Conservation (phyloP, 23 red algal genomes). For the Gracilaria domingensis region DNA sequence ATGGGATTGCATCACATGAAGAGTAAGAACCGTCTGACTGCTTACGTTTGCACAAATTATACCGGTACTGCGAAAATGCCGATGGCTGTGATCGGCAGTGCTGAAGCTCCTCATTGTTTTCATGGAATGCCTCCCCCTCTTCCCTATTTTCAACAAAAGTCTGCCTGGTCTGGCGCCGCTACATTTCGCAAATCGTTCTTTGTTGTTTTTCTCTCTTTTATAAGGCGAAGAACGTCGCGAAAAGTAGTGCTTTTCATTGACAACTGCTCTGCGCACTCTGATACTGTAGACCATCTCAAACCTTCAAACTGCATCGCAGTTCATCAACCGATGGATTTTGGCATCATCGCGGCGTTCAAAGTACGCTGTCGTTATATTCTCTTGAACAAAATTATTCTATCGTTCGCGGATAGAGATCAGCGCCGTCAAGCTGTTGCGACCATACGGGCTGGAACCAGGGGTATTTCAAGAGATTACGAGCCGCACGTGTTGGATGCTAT, state of each 20-base stretch:
- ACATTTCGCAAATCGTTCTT: conserved; percentile 21
- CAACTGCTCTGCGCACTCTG: conserved; percentile 19
- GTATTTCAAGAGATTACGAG: not conserved
- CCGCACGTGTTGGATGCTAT: conserved; percentile 26
- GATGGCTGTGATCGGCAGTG: conserved; percentile 32
- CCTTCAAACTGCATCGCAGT: conserved; percentile 9
- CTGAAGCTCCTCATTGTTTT: conserved; percentile 35
- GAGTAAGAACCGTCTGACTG: conserved; percentile 20
- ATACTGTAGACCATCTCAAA: not conserved
- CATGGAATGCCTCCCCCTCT: not conserved
- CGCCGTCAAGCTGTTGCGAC: not conserved
- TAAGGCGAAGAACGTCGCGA: not conserved
- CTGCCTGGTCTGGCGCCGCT: conserved; percentile 5
- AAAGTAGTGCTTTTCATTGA: conserved; percentile 21
- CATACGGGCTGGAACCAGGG: not conserved
- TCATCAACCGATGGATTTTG: conserved; percentile 19
- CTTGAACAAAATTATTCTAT: not conserved
- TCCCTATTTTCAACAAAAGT: conserved; percentile 14
- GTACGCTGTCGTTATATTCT: not conserved
- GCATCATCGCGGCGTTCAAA: conserved; percentile 20
- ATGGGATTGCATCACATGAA: too few relatives aligned
- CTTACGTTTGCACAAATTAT: conserved; percentile 43
- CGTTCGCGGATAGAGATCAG: not conserved
- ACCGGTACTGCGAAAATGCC: conserved; percentile 30
- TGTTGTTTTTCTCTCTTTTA: conserved; percentile 10